Percentiles rank a stretch among this genome's conserved stretches.
phyloP scores from a whole-genome alignment of 2,329 filamentous ascomycete species.

The Xenoacremonium recifei region DNA sequence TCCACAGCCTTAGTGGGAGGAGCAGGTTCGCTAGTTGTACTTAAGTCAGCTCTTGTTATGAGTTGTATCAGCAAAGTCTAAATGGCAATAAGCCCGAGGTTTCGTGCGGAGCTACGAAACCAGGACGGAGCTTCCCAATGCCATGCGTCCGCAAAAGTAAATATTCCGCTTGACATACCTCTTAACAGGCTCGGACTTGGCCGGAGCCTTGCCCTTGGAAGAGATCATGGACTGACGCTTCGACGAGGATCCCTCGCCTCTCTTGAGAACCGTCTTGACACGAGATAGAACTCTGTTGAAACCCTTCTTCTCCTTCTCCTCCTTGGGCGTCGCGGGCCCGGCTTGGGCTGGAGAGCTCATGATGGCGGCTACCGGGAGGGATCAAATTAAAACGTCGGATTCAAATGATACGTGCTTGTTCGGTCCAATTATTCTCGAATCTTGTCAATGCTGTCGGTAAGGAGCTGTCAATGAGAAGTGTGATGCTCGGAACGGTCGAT shows the following conservation, averaged over 20 bases:
- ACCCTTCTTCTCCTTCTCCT: slow-evolving; percentile 44
- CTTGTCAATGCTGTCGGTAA: too few species aligned
- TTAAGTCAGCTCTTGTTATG: slow-evolving; percentile 10
- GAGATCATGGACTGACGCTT: slow-evolving; percentile 26
- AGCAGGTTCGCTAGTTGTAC: slow-evolving; percentile 15
- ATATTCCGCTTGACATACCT: slow-evolving; percentile 26
- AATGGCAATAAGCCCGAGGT: too few species aligned
- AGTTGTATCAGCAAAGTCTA: not conserved
- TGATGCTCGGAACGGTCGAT: too few species aligned
- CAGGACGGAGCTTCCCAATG: too few species aligned
- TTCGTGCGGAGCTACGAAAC: too few species aligned
- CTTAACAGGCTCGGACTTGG: slow-evolving; percentile 21
- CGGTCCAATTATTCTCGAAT: not conserved
- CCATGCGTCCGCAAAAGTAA: too few species aligned
- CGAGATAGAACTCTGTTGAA: slow-evolving; percentile 47
- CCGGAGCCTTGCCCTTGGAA: slow-evolving; percentile 17
- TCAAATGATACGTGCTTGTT: not conserved
- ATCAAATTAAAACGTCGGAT: not conserved
- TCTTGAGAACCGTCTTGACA: slow-evolving; percentile 51
- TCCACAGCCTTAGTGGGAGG: slow-evolving; percentile 20
- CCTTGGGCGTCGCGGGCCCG: slow-evolving; percentile 32
- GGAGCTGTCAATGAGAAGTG: too few species aligned
- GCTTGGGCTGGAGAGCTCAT: slow-evolving; percentile 45
- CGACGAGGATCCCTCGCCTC: slow-evolving; percentile 33
- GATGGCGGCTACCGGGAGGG: slow-evolving; percentile 1